Evolutionary conservation across 257 asterid species (phyloP).

Genomic region (Solanum corneliomulleri): DNA sequence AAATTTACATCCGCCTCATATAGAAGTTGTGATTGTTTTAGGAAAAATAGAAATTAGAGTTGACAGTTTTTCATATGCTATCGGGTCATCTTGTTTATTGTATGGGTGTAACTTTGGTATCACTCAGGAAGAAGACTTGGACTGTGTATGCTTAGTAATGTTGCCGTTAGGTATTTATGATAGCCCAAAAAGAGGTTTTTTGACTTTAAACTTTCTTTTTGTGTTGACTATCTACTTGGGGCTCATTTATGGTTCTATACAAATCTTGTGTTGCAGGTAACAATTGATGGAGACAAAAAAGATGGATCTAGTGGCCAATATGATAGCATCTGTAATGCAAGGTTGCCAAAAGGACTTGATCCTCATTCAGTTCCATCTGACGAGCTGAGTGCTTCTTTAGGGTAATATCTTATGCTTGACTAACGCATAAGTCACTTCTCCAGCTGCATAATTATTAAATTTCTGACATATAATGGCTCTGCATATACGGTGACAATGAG

Average conservation of each 20-base stretch:
- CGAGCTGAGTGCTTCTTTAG: constrained; percentile 88
- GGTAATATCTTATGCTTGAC: constrained; percentile 35
- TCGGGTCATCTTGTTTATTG: not conserved
- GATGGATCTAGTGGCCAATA: constrained; percentile 57
- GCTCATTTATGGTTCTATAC: not conserved
- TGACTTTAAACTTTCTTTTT: not conserved
- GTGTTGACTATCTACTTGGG: not conserved
- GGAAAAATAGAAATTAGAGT: not conserved
- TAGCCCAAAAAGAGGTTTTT: not conserved
- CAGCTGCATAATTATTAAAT: not conserved
- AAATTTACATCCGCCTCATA: not conserved
- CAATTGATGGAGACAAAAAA: constrained; percentile 56
- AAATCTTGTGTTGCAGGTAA: constrained; percentile 37
- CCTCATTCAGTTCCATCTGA: constrained; percentile 93
- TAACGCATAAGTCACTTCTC: not conserved
- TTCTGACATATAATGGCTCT: not conserved
- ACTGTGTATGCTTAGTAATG: not conserved
- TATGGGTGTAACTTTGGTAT: not conserved
- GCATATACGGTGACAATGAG: not conserved
- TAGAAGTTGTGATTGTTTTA: not conserved
- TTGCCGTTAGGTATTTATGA: not conserved
- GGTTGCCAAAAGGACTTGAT: constrained; percentile 95
- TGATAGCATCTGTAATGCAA: constrained; percentile 80
- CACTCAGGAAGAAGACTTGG: not conserved
- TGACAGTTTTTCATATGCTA: not conserved